Conservation (phyloP, 2,329 filamentous ascomycete species). For the Colletotrichum somersetense region DNA sequence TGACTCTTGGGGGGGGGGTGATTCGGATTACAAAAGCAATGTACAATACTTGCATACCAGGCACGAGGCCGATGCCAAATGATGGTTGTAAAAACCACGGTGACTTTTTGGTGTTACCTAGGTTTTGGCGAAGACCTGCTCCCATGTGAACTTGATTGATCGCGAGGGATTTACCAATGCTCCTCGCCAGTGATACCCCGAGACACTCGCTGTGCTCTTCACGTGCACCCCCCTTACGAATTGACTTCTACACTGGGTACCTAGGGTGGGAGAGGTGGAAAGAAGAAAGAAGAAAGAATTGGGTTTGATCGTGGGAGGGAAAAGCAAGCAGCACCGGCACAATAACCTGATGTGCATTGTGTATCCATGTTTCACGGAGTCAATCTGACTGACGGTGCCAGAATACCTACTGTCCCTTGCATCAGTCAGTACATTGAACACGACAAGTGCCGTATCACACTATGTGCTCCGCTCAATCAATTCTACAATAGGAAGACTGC, state of each 20-base stretch:
- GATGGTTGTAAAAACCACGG: background rate
- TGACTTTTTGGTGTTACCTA: background rate
- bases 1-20: background rate
- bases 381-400: background rate
- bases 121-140: background rate
- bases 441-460: background rate
- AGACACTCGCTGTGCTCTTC: background rate
- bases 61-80: constrained; percentile 5
- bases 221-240: background rate
- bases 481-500: background rate
- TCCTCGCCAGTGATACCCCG: background rate
- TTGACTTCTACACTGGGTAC: no score
- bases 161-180: background rate
- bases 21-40: constrained; percentile 18
- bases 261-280: background rate
- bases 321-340: background rate
- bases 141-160: background rate
- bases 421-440: background rate
- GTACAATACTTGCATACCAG: constrained; percentile 34
- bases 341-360: background rate
- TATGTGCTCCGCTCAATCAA: no score
- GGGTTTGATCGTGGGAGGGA: background rate
- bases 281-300: background rate
- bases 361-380: background rate
- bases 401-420: background rate